Evolutionary conservation across 1,284 basidiomycete genomes (phyloP).

Genomic region (Ustilago bromivora): DNA sequence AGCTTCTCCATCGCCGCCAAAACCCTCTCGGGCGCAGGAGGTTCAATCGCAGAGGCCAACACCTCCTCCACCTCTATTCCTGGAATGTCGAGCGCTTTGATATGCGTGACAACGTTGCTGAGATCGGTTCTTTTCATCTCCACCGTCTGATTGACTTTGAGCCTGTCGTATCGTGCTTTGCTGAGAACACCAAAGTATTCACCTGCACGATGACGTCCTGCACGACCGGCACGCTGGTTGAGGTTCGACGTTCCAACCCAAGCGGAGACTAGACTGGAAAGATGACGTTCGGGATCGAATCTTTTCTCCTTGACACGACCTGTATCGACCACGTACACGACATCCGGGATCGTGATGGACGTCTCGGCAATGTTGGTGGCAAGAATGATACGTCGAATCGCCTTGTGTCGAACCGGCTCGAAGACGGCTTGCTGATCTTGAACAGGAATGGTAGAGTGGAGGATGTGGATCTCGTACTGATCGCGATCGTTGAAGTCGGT

Average conservation of each 20-base stretch:
- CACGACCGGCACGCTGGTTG: slow-evolving; percentile 92
- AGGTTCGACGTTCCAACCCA: slow-evolving; percentile 95
- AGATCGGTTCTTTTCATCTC: slow-evolving; percentile 85
- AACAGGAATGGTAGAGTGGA: slow-evolving; percentile 91
- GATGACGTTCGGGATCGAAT: slow-evolving; percentile 89
- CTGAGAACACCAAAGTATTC: slow-evolving; percentile 91
- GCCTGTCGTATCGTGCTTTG: slow-evolving; percentile 75
- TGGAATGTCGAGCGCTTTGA: slow-evolving; percentile 94
- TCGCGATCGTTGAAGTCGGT: slow-evolving; percentile 58
- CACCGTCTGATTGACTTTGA: slow-evolving; percentile 87
- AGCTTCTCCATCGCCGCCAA: slow-evolving; percentile 84
- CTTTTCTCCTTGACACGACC: slow-evolving; percentile 90
- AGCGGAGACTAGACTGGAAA: slow-evolving; percentile 86
- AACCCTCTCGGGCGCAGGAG: slow-evolving; percentile 84
- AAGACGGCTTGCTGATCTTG: slow-evolving; percentile 92
- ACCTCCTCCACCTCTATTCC: slow-evolving; percentile 89
- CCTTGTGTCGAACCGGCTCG: slow-evolving; percentile 71
- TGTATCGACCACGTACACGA: slow-evolving; percentile 92
- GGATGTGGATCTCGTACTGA: slow-evolving; percentile 82
- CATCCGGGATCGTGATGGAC: slow-evolving; percentile 89
- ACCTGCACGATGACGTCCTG: slow-evolving; percentile 89
- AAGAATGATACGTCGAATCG: slow-evolving; percentile 83
- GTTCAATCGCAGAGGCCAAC: slow-evolving; percentile 86
- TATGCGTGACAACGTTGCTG: slow-evolving; percentile 76
- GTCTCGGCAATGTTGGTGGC: slow-evolving; percentile 96